A percentile compares a stretch with the other conserved stretches of the same genome.
Conservation (phyloP, 345 rosid genomes). For the Bruguiera sexangula region DNA sequence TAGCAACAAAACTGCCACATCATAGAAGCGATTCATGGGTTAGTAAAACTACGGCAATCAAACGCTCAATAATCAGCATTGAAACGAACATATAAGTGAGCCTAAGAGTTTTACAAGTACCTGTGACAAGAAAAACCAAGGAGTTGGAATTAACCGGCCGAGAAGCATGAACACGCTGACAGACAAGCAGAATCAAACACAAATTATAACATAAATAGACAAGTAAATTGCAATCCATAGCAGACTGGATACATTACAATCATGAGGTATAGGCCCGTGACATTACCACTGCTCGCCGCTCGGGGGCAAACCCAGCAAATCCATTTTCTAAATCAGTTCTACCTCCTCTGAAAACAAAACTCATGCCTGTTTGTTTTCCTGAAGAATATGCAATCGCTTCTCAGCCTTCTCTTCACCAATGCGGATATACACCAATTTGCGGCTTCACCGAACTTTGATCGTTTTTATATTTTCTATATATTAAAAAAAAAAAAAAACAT, state of each 20-base stretch:
- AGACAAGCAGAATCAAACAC: neutral
- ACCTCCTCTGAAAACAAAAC: slow-evolving; percentile 24
- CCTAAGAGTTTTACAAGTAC: slow-evolving; percentile 1
- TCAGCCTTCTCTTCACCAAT: neutral
- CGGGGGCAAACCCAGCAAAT: slow-evolving; percentile 20
- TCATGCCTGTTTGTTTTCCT: slow-evolving; percentile 9
- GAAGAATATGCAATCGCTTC: neutral
- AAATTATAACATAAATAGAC: neutral
- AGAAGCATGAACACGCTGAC: slow-evolving; percentile 30
- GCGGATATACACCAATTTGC: neutral
- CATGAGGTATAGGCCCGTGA: no score
- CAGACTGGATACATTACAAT: no score
- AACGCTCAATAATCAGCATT: neutral
- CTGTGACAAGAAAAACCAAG: slow-evolving; percentile 30
- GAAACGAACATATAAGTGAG: neutral
- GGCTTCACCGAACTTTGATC: neutral
- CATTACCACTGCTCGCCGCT: slow-evolving; percentile 21
- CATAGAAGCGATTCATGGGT: neutral
- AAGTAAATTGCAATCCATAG: neutral
- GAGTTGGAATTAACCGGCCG: slow-evolving; percentile 30
- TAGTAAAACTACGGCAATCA: neutral
- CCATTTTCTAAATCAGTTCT: slow-evolving; percentile 30
- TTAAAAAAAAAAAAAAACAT: neutral
- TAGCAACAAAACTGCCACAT: slow-evolving; percentile 25
- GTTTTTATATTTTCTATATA: no score